Evolutionary conservation across 805 yeast species (phyloP).

Genomic region (Metschnikowia peoriensis): DNA sequence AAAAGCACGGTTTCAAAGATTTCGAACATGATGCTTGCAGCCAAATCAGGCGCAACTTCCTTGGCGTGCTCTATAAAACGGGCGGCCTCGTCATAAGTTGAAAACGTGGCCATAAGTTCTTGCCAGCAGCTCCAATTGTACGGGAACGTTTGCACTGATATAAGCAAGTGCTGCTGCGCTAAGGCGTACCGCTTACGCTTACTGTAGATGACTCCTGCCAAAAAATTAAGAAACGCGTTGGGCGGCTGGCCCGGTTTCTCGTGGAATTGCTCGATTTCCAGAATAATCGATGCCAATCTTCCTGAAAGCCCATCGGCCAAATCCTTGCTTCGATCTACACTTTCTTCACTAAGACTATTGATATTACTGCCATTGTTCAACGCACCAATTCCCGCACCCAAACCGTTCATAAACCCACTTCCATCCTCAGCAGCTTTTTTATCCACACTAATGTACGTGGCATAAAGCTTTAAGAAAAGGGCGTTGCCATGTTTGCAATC

Average conservation of each 20-base stretch:
- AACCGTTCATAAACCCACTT: constrained; percentile 58
- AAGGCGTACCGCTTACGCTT: constrained; percentile 57
- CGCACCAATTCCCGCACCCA: background rate
- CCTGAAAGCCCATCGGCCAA: constrained; percentile 26
- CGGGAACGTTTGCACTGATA: constrained; percentile 67
- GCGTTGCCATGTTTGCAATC: constrained; percentile 52
- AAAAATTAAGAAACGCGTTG: constrained; percentile 61
- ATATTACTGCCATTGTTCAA: background rate
- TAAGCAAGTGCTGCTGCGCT: constrained; percentile 62
- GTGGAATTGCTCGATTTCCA: constrained; percentile 38
- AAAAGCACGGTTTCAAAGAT: constrained; percentile 65
- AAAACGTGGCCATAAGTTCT: constrained; percentile 64
- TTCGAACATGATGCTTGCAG: constrained; percentile 35
- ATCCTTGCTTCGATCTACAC: constrained; percentile 9
- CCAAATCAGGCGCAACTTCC: constrained; percentile 30
- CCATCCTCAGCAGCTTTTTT: constrained; percentile 66
- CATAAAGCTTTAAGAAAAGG: constrained; percentile 62
- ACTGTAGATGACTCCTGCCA: constrained; percentile 66
- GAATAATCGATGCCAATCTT: constrained; percentile 33
- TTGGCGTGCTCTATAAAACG: constrained; percentile 37
- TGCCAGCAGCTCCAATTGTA: constrained; percentile 94
- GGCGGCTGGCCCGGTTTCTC: constrained; percentile 27
- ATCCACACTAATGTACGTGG: constrained; percentile 75
- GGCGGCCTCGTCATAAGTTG: constrained; percentile 60
- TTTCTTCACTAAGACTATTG: constrained; percentile 1